Base-by-base conservation (phyloP, 352 stramenopile genomes). In the Phytopythium mirpurense region DNA sequence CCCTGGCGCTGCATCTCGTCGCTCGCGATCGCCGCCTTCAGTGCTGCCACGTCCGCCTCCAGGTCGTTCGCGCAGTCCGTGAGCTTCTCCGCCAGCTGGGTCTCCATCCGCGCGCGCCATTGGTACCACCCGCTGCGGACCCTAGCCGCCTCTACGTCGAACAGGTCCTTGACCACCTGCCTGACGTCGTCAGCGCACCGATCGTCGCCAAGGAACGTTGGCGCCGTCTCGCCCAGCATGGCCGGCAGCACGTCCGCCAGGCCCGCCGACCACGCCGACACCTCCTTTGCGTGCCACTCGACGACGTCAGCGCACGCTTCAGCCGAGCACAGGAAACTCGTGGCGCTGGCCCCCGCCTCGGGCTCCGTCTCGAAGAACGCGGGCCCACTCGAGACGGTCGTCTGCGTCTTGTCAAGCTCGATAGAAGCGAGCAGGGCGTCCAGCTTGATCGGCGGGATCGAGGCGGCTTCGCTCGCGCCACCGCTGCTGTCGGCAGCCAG, bases 61-160 rank as follows among this genome's bases (percentile, higher is more conserved):
- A 93, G 58, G 18, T 68, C 62, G 27, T 66, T 55, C 5, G 67
- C 66, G 42, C 66, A 63, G 32, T 60, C 32, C 1, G 57, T 58
- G 15, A 89, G 70, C 38, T 62, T 78, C 31, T 63, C 59, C 3
- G 42, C 53, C 26, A 89, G 41, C 31, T 85, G 62, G 6, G 60
- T 65, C 65, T 90, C 79, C 48, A 89, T 67, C 41, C 88, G 70
- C 6, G 66, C 62, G 23, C 80, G 72, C 62, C 82, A 80, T 32
- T 89, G 73, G 47, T 62, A 86, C 59, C 70, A 82, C 2, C 67
- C 78, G 35, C 74, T 83, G 34, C 72, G 73, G 36, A 84, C 80
- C 46, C 72, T 67, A 12, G 70, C 57, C 27, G 56, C 65, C 50
- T 89, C 78, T 10, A 69, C 68, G 15, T 54, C 54, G 56, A 76